Percentiles rank a stretch among this genome's conserved stretches.
Conservation (phyloP, 805 yeast species). For the Myxozyma nipponensis region DNA sequence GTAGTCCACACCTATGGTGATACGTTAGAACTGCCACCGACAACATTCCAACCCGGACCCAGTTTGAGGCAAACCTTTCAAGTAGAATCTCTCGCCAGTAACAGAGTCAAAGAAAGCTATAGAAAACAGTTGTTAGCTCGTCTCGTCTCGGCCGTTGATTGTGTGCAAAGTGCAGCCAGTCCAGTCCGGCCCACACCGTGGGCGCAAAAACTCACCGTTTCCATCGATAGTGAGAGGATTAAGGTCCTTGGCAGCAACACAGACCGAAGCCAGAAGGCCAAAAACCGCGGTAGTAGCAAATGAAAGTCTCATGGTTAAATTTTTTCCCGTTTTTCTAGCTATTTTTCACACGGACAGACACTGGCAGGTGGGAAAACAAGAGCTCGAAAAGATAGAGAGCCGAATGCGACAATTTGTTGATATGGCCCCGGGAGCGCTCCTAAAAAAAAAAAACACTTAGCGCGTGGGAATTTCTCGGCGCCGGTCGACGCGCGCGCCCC, state of each 20-base stretch:
- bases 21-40: slow-evolving; percentile 65
- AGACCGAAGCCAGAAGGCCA: slow-evolving; percentile 6
- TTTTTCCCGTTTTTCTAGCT: not conserved
- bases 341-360: not conserved
- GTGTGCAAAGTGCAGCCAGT: not conserved
- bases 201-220: slow-evolving; percentile 34
- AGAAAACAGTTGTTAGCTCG: not conserved
- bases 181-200: not conserved
- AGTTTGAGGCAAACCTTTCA: too few relatives aligned
- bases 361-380: not conserved
- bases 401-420: not conserved
- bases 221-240: slow-evolving; percentile 70
- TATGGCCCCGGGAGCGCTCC: too few relatives aligned
- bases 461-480: too few relatives aligned
- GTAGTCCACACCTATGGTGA: slow-evolving; percentile 70
- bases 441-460: too few relatives aligned
- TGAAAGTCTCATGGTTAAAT: slow-evolving; percentile 16
- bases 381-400: not conserved
- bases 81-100: slow-evolving; percentile 77
- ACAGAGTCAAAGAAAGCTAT: slow-evolving; percentile 57
- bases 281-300: slow-evolving; percentile 6
- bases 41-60: too few relatives aligned
- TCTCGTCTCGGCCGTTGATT: not conserved
- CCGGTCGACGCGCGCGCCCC: too few relatives aligned
- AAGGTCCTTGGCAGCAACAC: slow-evolving; percentile 31